These are phyloP conservation scores for Rickenella mellea DNA, from an alignment of 768 basidiomycete genomes.

Conservation along the genomic window DNA sequence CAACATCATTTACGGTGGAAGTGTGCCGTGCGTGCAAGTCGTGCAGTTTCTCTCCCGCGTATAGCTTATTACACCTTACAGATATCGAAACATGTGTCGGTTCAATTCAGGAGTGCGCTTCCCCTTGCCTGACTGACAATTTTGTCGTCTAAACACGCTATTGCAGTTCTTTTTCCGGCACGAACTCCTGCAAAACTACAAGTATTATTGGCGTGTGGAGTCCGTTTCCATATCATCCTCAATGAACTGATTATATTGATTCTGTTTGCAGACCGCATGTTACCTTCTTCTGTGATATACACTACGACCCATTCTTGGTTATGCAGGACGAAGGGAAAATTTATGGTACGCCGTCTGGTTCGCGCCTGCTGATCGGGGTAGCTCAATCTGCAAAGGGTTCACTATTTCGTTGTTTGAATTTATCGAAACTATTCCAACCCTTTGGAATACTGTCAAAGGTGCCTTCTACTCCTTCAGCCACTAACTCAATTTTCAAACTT, in stretches of 20 bases:
- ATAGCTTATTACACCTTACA: conserved; percentile 7
- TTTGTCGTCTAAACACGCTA: conserved; percentile 5
- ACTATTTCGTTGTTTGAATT: conserved; percentile 60
- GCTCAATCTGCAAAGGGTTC: conserved; percentile 30
- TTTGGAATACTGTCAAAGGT: conserved; percentile 53
- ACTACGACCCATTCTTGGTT: conserved; percentile 41
- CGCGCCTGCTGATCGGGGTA: not conserved
- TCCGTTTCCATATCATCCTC: conserved; percentile 24
- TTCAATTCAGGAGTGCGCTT: conserved; percentile 56
- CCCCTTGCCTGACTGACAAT: not conserved
- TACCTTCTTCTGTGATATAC: conserved; percentile 49
- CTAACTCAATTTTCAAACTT: no score
- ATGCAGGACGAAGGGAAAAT: conserved; percentile 45
- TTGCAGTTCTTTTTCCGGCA: conserved; percentile 47
- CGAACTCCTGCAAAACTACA: conserved; percentile 39
- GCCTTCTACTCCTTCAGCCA: no score
- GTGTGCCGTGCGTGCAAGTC: conserved; percentile 42
- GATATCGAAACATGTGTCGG: conserved; percentile 71
- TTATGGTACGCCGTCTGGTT: conserved; percentile 28
- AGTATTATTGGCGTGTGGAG: conserved; percentile 60
- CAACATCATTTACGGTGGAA: conserved; percentile 63
- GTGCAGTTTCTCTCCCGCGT: not conserved
- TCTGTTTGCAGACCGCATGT: conserved; percentile 42
- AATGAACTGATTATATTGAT: conserved; percentile 2
- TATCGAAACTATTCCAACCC: conserved; percentile 49